Conservation (phyloP, 73 alveolate species). For the Paramecium caudatum region DNA sequence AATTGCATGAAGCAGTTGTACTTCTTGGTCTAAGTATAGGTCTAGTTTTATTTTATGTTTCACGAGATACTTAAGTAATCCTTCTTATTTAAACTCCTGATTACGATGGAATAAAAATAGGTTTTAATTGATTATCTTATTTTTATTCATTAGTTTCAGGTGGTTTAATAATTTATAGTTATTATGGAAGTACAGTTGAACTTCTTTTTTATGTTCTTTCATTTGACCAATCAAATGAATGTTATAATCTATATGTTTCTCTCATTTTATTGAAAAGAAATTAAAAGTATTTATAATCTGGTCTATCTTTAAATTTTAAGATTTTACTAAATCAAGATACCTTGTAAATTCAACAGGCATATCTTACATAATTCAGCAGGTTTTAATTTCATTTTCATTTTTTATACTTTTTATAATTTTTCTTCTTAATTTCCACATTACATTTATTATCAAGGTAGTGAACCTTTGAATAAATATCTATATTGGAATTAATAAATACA, state of each 20-base stretch:
- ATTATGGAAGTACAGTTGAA: background rate
- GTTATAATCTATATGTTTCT: conserved; percentile 77
- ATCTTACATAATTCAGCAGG: conserved; percentile 87
- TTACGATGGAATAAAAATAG: too few species aligned
- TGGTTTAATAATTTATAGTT: background rate
- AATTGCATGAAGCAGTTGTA: too few species aligned
- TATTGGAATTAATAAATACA: conserved; percentile 70
- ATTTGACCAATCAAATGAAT: conserved; percentile 80
- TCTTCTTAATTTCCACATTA: conserved; percentile 89
- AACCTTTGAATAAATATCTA: conserved; percentile 76
- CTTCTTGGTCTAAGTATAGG: background rate
- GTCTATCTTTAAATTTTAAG: conserved; percentile 86
- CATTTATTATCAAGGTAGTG: conserved; percentile 95
- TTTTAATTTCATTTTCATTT: conserved; percentile 87
- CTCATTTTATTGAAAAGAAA: conserved; percentile 78
- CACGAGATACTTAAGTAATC: too few species aligned
- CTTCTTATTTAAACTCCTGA: too few species aligned
- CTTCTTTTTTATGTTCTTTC: background rate
- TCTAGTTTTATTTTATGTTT: conserved; percentile 12
- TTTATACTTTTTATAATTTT: conserved; percentile 88
- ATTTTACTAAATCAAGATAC: conserved; percentile 76
- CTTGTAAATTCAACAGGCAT: conserved; percentile 65
- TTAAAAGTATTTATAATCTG: conserved; percentile 85
- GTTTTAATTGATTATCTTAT: too few species aligned
- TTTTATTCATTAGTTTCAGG: background rate